Conservation (phyloP, 805 yeast genomes). For the Blastobotrys muscicola region DNA sequence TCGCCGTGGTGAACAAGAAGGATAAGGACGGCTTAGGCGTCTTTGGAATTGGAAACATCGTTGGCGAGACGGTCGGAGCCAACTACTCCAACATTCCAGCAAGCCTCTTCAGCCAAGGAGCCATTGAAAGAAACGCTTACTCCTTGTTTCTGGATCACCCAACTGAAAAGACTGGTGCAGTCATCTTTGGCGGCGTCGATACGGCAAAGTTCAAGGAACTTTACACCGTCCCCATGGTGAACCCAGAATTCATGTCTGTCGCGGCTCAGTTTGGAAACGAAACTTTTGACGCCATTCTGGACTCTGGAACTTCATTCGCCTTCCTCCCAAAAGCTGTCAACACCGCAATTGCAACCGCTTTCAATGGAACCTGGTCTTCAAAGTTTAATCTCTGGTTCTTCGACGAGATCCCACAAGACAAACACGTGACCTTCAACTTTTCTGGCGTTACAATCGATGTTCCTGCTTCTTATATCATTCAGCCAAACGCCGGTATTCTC, state of each 20-base stretch:
- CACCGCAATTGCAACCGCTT: constrained; percentile 1
- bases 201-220: constrained; percentile 11
- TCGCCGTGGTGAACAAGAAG: constrained; percentile 54
- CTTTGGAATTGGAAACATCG: constrained; percentile 21
- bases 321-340: constrained; percentile 32
- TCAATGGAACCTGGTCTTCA: neutral
- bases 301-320: constrained; percentile 44
- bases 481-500: constrained; percentile 18
- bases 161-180: constrained; percentile 13
- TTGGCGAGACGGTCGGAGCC: constrained; percentile 5
- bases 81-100: constrained; percentile 51
- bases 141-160: constrained; percentile 33
- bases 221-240: constrained; percentile 31
- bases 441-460: constrained; percentile 20
- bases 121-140: constrained; percentile 32
- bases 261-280: constrained; percentile 3
- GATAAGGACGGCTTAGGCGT: constrained; percentile 16
- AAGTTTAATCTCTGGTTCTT: neutral
- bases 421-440: constrained; percentile 14
- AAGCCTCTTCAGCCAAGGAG: constrained; percentile 37
- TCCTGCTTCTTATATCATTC: constrained; percentile 18
- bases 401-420: neutral
- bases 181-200: constrained; percentile 12
- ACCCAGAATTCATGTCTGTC: constrained; percentile 13
- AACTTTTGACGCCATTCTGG: constrained; percentile 25